These are phyloP conservation scores for Brassica napus DNA, from an alignment of 345 rosid genomes.

Conservation along the genomic window Da-Ae NC_063445.1:1877001-1877500, in stretches of 20 bases:
- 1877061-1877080: neutral
- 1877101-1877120: neutral
- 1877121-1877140: neutral
- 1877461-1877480: slow-evolving; percentile 46
- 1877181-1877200: slow-evolving; percentile 1
- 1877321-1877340: slow-evolving; percentile 3
- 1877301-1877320: neutral
- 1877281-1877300: neutral
- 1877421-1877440: slow-evolving; percentile 39
- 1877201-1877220: slow-evolving; percentile 39
- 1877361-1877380: too few species aligned
- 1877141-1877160: slow-evolving; percentile 18
- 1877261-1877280: slow-evolving; percentile 18
- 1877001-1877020: neutral
- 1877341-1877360: neutral
- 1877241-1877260: slow-evolving; percentile 9
- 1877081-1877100: neutral
- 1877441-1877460: slow-evolving; percentile 47
- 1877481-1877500: slow-evolving; percentile 32
- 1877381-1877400: slow-evolving; percentile 25
- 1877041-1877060: neutral
- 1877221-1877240: slow-evolving; percentile 33
- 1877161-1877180: slow-evolving; percentile 17
- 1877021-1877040: too few species aligned
- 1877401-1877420: slow-evolving; percentile 35